phyloP scores from a whole-genome alignment of 2,329 filamentous ascomycete genomes.

The Neoscytalidium dimidiatum region DNA sequence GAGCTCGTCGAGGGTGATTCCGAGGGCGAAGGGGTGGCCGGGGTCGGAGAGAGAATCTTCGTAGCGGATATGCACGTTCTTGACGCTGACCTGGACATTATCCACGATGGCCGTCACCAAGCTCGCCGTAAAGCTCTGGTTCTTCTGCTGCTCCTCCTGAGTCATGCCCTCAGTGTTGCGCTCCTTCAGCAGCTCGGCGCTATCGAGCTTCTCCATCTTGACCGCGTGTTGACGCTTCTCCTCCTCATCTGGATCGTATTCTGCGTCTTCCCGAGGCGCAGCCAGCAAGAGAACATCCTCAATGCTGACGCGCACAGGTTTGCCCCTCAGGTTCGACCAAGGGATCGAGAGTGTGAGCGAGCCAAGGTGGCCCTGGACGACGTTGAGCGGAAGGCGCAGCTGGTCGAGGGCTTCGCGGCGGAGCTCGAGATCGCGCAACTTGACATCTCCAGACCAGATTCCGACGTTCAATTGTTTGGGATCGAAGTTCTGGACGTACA shows the following conservation, averaged over 20 bases:
- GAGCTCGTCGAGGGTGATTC: slow-evolving; percentile 91
- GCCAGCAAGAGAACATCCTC: slow-evolving; percentile 96
- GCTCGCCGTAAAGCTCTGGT: slow-evolving; percentile 95
- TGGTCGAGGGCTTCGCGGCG: slow-evolving; percentile 95
- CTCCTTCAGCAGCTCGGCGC: slow-evolving; percentile 91
- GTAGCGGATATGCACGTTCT: slow-evolving; percentile 98
- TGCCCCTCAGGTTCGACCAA: slow-evolving; percentile 94
- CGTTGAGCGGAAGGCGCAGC: slow-evolving; percentile 93
- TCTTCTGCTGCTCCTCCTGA: slow-evolving; percentile 93
- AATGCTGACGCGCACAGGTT: slow-evolving; percentile 91
- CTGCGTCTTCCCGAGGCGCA: slow-evolving; percentile 91
- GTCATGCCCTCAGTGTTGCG: slow-evolving; percentile 90
- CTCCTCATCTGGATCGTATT: slow-evolving; percentile 92
- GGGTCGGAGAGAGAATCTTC: slow-evolving; percentile 96
- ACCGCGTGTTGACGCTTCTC: slow-evolving; percentile 81
- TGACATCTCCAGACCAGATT: slow-evolving; percentile 98
- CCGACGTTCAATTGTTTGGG: slow-evolving; percentile 96
- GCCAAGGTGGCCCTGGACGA: slow-evolving; percentile 91
- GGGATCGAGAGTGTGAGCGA: slow-evolving; percentile 90
- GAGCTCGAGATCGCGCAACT: slow-evolving; percentile 87
- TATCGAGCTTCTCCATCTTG: slow-evolving; percentile 98
- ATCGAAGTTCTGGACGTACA: slow-evolving; percentile 99
- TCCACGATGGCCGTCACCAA: slow-evolving; percentile 95
- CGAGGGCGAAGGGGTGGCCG: slow-evolving; percentile 91
- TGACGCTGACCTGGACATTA: slow-evolving; percentile 95